Evolutionary conservation across 2,329 filamentous ascomycete species (phyloP), one percentile per base, ranked within the genome.

Genomic region (Claviceps paspali): DNA sequence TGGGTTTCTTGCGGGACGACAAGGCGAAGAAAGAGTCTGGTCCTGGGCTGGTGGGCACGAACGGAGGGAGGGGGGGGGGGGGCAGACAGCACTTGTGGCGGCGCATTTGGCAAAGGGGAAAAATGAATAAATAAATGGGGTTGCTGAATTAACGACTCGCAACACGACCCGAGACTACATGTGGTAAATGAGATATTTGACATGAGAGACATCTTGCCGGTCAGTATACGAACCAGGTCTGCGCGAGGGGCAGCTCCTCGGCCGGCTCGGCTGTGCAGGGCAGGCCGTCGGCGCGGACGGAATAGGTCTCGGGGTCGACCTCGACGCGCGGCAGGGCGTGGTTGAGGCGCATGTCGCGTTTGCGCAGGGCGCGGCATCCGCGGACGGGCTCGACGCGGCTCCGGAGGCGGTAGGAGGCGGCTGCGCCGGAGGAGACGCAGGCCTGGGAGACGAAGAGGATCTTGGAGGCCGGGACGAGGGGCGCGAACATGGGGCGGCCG

Each of bases 271-370:
- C 84, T 29, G 64, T 69, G 52, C 82, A 87, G 26, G 77, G 63
- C 56, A 72, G 59, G 0, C 83, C 86, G 59, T 94, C 85, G 2
- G 87, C 87, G 62, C 88, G 78, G 19, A 95, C 87, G 12, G 67
- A 72, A 62, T 95, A 96, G 51, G 73, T 78, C 68, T 96, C 88
- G 5, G 88, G 82, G 56, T 96, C 87, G 42, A 96, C 87, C 49
- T 67, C 76, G 83, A 96, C 95, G 61, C 69, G 75, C 11, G 88
- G 88, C 73, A 76, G 85, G 38, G 61, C 60, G 51, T 85, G 76
- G 56, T 95, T 95, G 58, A 76, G 87, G 52, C 84, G 86, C 86
- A 95, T 94, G 58, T 95, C 82, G 49, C 61, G 67, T 68, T 95
- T 95, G 30, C 78, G 67, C 31, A 94, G 70, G 23, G 57, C 70